Percentiles rank a stretch among this genome's conserved stretches.
These are phyloP conservation scores for Trichoderma parareesei DNA, from an alignment of 495 filamentous ascomycete species.

Conservation along the genomic window DNA sequence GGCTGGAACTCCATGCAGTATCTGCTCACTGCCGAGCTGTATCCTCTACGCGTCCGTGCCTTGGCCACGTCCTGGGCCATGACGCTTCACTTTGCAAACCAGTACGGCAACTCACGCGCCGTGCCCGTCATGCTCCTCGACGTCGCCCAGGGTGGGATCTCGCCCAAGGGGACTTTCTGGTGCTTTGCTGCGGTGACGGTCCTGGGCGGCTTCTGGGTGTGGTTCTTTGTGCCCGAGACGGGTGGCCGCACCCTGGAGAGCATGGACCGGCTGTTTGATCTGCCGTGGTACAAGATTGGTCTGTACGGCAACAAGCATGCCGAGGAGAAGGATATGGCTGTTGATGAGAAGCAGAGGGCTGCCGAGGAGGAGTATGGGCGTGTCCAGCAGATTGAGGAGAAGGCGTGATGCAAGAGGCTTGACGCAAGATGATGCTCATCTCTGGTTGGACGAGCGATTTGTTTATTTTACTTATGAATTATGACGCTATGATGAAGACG, in stretches of 20 bases:
- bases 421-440: not conserved
- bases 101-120: constrained; percentile 59
- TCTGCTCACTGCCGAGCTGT: constrained; percentile 66
- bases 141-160: constrained; percentile 22
- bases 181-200: constrained; percentile 58
- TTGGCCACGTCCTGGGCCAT: constrained; percentile 44
- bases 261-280: constrained; percentile 61
- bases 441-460: too few species aligned
- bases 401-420: not conserved
- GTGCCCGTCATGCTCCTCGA: constrained; percentile 49
- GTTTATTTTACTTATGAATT: too few species aligned
- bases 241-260: constrained; percentile 52
- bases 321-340: constrained; percentile 34
- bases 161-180: constrained; percentile 51
- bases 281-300: constrained; percentile 61
- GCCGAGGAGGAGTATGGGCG: constrained; percentile 8
- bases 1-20: constrained; percentile 75
- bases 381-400: not conserved
- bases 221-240: constrained; percentile 61
- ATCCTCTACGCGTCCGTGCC: constrained; percentile 52
- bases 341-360: constrained; percentile 20
- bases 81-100: constrained; percentile 61
- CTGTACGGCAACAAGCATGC: constrained; percentile 50
- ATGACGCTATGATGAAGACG: too few species aligned
- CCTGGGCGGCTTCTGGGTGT: constrained; percentile 48